Evolutionary conservation across 768 basidiomycete species (phyloP), one percentile per base, ranked within the genome.

Genomic region (Phaeotremella fagi): DNA sequence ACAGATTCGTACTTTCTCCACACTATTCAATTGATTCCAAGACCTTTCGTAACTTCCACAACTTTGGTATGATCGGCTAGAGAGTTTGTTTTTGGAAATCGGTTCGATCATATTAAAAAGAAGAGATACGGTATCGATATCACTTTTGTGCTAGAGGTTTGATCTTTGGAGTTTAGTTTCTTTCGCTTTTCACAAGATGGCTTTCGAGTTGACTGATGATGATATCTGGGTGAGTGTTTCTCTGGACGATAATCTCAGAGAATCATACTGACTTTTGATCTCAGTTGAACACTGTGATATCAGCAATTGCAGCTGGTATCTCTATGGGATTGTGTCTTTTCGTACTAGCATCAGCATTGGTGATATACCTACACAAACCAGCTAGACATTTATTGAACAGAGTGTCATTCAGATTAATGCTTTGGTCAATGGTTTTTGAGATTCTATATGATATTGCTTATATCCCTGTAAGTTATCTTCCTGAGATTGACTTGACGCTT

Each of bases 351-450:
- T 11, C 38, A 14, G 11, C 38, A 9, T 20, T 41, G 12, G 38
- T 41, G 38, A 41, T 41, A 11, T 41, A 41, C 18, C 38, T 41
- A 7, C 38, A 41, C 38, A 41, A 41, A 41, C 38, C 41, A 4
- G 46, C 45, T 18, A 23, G 46, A 24, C 35, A 22, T 38, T 18
- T 20, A 14, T 24, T 54, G 6, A 37, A 54, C 26, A n/a, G 52
- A 18, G 45, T 54, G 23, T 48, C 46, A 11, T 54, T 54, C 23
- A 16, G 52, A n/a, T 25, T 54, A 15, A 22, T 54, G 9, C 20
- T 47, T 18, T 54, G 52, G 52, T 22, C 38, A 23, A 54, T 54
- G 52, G 18, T 20, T 20, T 35, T 29, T 7, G 52, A 54, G 45
- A 18, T 47, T 4, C 12, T 54, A 18, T 48, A 48, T 38, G 46